Evolutionary conservation across 2,329 filamentous ascomycete species (phyloP).

Genomic region (Ophiocordyceps camponoti-saundersi): DNA sequence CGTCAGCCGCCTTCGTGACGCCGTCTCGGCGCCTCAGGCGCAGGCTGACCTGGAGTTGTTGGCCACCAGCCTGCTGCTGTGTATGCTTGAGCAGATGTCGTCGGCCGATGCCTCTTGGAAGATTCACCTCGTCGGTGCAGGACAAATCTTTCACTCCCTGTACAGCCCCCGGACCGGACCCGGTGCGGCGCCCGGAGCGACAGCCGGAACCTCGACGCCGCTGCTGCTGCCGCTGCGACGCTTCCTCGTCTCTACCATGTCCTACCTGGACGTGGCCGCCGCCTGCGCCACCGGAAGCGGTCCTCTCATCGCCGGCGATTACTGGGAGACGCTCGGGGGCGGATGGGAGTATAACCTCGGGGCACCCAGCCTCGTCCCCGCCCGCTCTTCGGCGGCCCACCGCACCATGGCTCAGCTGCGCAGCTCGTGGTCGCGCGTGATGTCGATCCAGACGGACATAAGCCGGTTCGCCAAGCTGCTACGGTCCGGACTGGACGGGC

Average conservation of each 20-base stretch:
- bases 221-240: conserved; percentile 2
- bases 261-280: conserved; percentile 20
- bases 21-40: conserved; percentile 11
- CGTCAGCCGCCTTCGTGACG: conserved; percentile 9
- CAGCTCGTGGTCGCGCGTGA: conserved; percentile 5
- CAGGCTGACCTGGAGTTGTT: conserved; percentile 7
- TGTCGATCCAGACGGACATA: conserved; percentile 6
- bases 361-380: conserved; percentile 4
- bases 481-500: not conserved
- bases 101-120: conserved; percentile 14
- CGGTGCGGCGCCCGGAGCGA: not conserved
- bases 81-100: conserved; percentile 5
- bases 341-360: conserved; percentile 17
- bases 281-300: conserved; percentile 18
- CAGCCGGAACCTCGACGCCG: not conserved
- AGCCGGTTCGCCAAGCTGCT: conserved; percentile 4
- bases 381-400: not conserved
- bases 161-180: conserved; percentile 2
- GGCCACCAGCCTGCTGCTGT: conserved; percentile 8
- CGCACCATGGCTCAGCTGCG: conserved; percentile 5
- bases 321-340: conserved; percentile 18
- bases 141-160: conserved; percentile 14
- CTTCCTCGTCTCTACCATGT: conserved; percentile 20
- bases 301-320: conserved; percentile 17
- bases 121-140: conserved; percentile 19